Conservation (phyloP, 2,329 filamentous ascomycete species). For the Calonectria pauciramosa region DNA sequence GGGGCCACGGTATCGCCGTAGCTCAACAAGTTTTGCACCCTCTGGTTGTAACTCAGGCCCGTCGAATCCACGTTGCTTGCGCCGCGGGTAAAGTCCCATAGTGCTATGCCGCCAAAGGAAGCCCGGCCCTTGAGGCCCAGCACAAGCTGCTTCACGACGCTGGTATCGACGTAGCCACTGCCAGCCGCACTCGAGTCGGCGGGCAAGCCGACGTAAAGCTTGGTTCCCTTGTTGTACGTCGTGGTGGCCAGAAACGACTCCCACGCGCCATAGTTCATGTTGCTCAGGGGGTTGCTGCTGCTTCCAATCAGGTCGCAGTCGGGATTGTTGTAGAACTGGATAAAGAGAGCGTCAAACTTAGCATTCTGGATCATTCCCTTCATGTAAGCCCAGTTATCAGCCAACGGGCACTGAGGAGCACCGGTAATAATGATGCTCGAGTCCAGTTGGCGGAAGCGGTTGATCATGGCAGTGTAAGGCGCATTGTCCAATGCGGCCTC, state of each 20-base stretch:
- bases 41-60: conserved; percentile 54
- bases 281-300: conserved; percentile 45
- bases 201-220: conserved; percentile 62
- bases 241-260: conserved; percentile 48
- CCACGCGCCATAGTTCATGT: conserved; percentile 62
- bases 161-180: conserved; percentile 53
- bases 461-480: conserved; percentile 56
- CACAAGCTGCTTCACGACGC: conserved; percentile 53
- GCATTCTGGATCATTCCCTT: conserved; percentile 55
- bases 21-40: conserved; percentile 53
- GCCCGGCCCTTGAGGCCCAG: conserved; percentile 53
- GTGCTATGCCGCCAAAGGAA: conserved; percentile 61
- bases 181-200: conserved; percentile 46
- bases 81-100: conserved; percentile 60
- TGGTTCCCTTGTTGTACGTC: conserved; percentile 54
- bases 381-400: conserved; percentile 47
- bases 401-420: conserved; percentile 60
- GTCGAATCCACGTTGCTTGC: conserved; percentile 44
- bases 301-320: conserved; percentile 52
- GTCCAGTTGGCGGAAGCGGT: conserved; percentile 51
- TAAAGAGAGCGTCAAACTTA: conserved; percentile 58
- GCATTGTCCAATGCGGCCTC: conserved; percentile 51
- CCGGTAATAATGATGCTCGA: conserved; percentile 55
- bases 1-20: conserved; percentile 49
- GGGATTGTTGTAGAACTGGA: conserved; percentile 66